phyloP scores from a whole-genome alignment of 768 basidiomycete species.

The Clathrus columnatus region DNA sequence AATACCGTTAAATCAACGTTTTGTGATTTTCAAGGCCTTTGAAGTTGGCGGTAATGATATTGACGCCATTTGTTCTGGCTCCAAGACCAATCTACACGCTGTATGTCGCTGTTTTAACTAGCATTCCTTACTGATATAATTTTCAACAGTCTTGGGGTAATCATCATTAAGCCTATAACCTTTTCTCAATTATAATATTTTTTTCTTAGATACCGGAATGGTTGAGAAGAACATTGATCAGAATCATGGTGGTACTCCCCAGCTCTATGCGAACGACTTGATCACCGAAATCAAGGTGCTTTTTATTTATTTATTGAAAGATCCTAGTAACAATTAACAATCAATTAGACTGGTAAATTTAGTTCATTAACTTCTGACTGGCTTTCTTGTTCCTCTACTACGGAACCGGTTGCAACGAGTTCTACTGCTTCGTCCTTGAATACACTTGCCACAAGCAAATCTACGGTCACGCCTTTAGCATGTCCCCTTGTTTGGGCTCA shows the following conservation, averaged over 20 bases:
- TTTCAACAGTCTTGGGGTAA: conserved; percentile 16
- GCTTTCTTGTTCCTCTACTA: conserved; percentile 21
- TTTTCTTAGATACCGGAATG: conserved; percentile 16
- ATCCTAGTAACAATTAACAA: neutral
- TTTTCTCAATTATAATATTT: neutral
- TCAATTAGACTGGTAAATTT: conserved; percentile 20
- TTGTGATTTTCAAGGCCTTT: conserved; percentile 26
- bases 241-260: conserved; percentile 13
- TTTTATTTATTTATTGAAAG: too few species aligned
- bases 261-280: conserved; percentile 31
- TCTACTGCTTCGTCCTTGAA: too few species aligned
- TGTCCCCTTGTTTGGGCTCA: conserved; percentile 42
- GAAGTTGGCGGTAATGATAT: conserved; percentile 39
- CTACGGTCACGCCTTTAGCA: conserved; percentile 28
- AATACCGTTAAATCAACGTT: neutral
- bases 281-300: conserved; percentile 33
- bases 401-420: conserved; percentile 13
- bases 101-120: conserved; percentile 1
- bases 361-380: conserved; percentile 18
- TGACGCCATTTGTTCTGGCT: conserved; percentile 29
- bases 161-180: conserved; percentile 1
- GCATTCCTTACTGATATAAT: too few species aligned
- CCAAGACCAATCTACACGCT: conserved; percentile 36
- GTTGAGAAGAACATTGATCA: conserved; percentile 17
- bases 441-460: conserved; percentile 11